A percentile compares a stretch with the other conserved stretches of the same genome.
These are phyloP conservation scores for Podosphaera fusca DNA, from an alignment of 2,329 filamentous ascomycete species.

Conservation along the genomic window DNA sequence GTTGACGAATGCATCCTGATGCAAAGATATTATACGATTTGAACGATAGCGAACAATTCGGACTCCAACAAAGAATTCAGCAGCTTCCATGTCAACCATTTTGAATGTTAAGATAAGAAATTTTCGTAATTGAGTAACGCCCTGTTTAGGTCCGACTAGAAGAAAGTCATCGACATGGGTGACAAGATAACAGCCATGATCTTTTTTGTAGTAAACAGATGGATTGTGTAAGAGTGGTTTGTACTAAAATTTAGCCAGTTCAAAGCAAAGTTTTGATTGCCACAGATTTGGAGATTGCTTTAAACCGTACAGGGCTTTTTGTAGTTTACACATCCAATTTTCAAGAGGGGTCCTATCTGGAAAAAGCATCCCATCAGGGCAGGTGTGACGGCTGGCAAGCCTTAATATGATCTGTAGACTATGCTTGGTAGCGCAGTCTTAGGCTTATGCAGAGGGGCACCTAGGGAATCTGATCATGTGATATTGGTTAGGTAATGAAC, in stretches of 20 bases:
- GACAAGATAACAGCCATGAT: not conserved
- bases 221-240: not conserved
- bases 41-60: not conserved
- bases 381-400: too few relatives aligned
- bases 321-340: not conserved
- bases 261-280: not conserved
- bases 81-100: too few relatives aligned
- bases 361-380: not conserved
- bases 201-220: too few relatives aligned
- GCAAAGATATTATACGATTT: not conserved
- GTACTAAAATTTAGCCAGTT: not conserved
- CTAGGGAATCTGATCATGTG: too few relatives aligned
- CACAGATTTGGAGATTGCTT: not conserved
- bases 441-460: too few relatives aligned
- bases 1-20: not conserved
- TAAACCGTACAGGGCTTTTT: not conserved
- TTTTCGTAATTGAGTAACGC: not conserved
- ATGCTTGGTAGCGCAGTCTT: too few relatives aligned
- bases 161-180: not conserved
- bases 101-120: not conserved
- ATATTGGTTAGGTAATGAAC: too few relatives aligned
- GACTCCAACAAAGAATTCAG: not conserved
- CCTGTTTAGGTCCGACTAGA: not conserved
- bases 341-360: not conserved
- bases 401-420: too few relatives aligned